phyloP scores from a whole-genome alignment of 208 protist species.

The Lotmaria passim region DNA sequence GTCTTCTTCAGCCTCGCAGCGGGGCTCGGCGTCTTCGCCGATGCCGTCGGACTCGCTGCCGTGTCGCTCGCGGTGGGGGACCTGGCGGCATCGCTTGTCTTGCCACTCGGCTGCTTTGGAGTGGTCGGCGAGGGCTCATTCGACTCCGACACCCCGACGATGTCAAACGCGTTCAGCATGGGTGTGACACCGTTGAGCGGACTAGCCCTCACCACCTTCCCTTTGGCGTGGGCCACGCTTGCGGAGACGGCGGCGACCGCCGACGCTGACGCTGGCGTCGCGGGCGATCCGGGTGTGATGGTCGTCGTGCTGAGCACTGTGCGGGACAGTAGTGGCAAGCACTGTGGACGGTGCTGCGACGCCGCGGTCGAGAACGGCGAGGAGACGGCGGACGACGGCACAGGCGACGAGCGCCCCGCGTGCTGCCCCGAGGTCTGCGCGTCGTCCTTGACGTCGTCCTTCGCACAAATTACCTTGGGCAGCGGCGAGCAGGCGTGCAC shows the following conservation, averaged over 20 bases:
- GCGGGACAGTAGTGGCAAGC: conserved; percentile 14
- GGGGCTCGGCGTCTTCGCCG: not conserved
- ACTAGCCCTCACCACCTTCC: too few relatives aligned
- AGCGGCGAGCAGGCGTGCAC: not conserved
- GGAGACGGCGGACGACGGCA: too few relatives aligned
- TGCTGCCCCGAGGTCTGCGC: too few relatives aligned
- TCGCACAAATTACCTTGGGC: not conserved
- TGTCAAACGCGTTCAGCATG: not conserved
- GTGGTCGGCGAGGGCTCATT: too few relatives aligned
- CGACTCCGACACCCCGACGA: not conserved
- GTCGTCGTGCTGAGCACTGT: not conserved
- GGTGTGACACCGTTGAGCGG: too few relatives aligned
- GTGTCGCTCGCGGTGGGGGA: not conserved
- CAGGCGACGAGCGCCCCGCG: too few relatives aligned
- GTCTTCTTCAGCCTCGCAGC: not conserved
- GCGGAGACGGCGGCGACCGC: too few relatives aligned
- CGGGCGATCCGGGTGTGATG: not conserved
- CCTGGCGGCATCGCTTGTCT: not conserved
- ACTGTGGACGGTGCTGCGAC: conserved; percentile 10
- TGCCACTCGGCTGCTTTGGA: not conserved
- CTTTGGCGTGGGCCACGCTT: too few relatives aligned
- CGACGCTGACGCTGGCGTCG: too few relatives aligned
- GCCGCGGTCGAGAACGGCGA: too few relatives aligned
- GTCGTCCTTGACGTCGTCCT: too few relatives aligned
- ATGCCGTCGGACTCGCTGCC: not conserved